Conservation (phyloP, 2,329 filamentous ascomycete species). For the Colletotrichum musae region DNA sequence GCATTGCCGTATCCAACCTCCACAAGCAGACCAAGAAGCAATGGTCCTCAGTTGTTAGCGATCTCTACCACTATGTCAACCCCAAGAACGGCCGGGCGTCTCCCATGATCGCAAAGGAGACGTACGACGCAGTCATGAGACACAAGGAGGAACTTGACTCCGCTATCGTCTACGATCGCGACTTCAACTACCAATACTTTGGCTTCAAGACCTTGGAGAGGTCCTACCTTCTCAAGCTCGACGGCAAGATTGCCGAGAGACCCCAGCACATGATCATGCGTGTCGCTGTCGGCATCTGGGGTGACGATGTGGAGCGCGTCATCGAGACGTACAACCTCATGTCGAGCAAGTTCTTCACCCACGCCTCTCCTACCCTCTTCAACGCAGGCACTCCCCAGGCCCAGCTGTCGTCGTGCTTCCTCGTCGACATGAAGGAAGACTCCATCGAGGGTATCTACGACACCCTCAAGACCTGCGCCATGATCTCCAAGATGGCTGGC, state of each 20-base stretch:
- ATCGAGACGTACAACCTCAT: conserved; percentile 99
- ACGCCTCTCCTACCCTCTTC: conserved; percentile 97
- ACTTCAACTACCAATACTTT: conserved; percentile 99
- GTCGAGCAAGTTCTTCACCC: conserved; percentile 99
- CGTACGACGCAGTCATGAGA: conserved; percentile 93
- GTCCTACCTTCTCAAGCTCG: conserved; percentile 95
- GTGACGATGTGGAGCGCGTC: conserved; percentile 92
- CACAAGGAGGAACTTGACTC: conserved; percentile 98
- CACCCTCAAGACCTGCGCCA: conserved; percentile 97
- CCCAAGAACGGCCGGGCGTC: conserved; percentile 87
- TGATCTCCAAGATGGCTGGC: conserved; percentile 99
- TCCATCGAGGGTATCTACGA: conserved; percentile 99
- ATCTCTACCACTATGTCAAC: conserved; percentile 97
- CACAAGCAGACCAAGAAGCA: conserved; percentile 99
- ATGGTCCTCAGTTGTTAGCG: conserved; percentile 94
- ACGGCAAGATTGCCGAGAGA: conserved; percentile 96
- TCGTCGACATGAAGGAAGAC: conserved; percentile 99
- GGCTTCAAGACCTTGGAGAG: conserved; percentile 99
- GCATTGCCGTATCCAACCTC: conserved; percentile 98
- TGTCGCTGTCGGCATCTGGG: conserved; percentile 97
- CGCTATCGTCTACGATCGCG: conserved; percentile 98
- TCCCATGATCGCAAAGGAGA: conserved; percentile 95
- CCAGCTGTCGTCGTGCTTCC: conserved; percentile 97
- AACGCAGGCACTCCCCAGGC: conserved; percentile 96
- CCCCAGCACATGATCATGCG: conserved; percentile 99